A percentile compares a stretch with the other conserved stretches of the same genome.
These are phyloP conservation scores for Gamsiella multidivaricata DNA, from an alignment of 192 early-diverging fungal genomes.

Conservation along the genomic window DNA sequence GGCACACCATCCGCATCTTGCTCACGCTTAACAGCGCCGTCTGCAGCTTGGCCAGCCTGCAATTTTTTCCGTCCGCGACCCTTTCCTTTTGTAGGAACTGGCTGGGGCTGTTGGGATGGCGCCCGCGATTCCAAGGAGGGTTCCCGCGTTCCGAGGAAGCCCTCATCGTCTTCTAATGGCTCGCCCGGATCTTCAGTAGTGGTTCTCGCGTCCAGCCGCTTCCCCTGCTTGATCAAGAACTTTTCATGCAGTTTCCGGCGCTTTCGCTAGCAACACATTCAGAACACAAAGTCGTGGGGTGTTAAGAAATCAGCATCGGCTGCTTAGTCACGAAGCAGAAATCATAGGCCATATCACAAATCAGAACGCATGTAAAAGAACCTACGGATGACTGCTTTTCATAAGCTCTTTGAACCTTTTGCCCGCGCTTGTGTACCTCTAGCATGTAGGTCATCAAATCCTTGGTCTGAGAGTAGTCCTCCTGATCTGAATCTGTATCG, in stretches of 20 bases:
- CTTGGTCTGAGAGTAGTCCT: slow-evolving; percentile 38
- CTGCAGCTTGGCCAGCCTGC: slow-evolving; percentile 10
- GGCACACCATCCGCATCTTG: slow-evolving; percentile 12
- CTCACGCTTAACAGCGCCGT: slow-evolving; percentile 24
- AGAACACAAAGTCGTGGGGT: background rate
- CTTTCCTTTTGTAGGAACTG: background rate
- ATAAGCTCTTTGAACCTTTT: slow-evolving; percentile 46
- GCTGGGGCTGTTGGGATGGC: slow-evolving; percentile 8
- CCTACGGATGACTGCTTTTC: slow-evolving; percentile 45
- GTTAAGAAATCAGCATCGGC: no score
- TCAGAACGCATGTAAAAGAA: background rate
- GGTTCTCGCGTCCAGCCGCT: slow-evolving; percentile 19
- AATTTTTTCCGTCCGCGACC: slow-evolving; percentile 45
- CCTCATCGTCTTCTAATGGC: slow-evolving; percentile 23
- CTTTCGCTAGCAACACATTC: slow-evolving; percentile 15
- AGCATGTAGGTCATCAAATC: slow-evolving; percentile 47
- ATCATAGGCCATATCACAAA: background rate
- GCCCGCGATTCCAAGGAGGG: background rate
- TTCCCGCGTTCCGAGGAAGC: slow-evolving; percentile 27
- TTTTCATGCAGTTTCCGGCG: slow-evolving; percentile 53
- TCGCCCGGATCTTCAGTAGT: slow-evolving; percentile 2
- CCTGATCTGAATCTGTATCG: slow-evolving; percentile 24
- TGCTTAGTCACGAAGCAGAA: background rate
- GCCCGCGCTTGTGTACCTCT: slow-evolving; percentile 47
- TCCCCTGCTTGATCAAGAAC: slow-evolving; percentile 43